Evolutionary conservation across 495 filamentous ascomycete genomes (phyloP), one percentile per base, ranked within the genome.

Genomic region (Penicillium desertorum): DNA sequence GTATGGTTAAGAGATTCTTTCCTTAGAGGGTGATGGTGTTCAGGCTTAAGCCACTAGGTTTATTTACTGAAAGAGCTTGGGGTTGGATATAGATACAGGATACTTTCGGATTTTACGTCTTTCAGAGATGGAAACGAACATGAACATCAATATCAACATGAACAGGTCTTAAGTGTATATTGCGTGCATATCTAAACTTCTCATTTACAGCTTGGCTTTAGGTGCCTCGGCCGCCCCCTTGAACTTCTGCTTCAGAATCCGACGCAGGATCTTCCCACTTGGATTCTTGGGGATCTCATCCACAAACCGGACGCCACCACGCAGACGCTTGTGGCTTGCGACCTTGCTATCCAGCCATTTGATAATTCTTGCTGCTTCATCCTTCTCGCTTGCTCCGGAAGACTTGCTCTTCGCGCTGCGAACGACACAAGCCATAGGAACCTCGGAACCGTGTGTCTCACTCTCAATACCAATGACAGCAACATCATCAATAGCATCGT

Each of bases 181-280:
- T 48, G 32, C 23, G 41, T 27, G 22, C 27, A 2, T 57, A 25
- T 43, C 27, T 45, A 43, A 42, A 30, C 4, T 5, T 6, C 46
- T 45, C 5, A 51, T 57, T 61, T 67, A 79, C 46, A 79, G 62
- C 64, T 78, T 79, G 19, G 76, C 76, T 65, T 72, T 77, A 10
- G 65, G 65, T 29, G 59, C 60, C 17, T 74, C 61, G 39, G 60
- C 60, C 54, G 69, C 67, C 41, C 81, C 82, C 67, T 76, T 73
- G 43, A 83, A 83, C 62, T 71, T 67, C 45, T 79, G 71, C 64
- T 84, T 84, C 63, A 87, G 66, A 39, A 93, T 54, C 43, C 91
- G 79, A 60, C 92, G 86, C 63, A 98, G 69, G 50, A 97, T 91
- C 82, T 98, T 98, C 1, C 93, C 93, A 67, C 85, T 87, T 1